Conservation (phyloP, 2,329 filamentous ascomycete species). For the Bipolaris victoriae region DNA sequence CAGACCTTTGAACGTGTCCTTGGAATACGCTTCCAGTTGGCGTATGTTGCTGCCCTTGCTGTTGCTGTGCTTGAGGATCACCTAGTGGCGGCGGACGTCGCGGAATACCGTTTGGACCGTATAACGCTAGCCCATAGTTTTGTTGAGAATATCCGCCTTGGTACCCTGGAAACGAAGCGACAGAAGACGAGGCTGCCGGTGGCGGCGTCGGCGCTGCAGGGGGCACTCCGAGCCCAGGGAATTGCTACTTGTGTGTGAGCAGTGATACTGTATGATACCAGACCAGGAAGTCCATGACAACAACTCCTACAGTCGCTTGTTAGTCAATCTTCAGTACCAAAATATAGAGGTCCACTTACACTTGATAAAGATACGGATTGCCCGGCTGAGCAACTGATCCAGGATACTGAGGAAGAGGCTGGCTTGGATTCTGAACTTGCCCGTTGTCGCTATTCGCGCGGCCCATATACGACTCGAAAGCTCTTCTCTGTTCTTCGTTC, state of each 20-base stretch:
- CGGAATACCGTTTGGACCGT: conserved; percentile 18
- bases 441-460: conserved; percentile 10
- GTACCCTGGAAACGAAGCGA: conserved; percentile 26
- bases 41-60: conserved; percentile 16
- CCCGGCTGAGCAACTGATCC: conserved; percentile 23
- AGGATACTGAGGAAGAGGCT: conserved; percentile 28
- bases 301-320: conserved; percentile 19
- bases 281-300: not conserved
- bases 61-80: conserved; percentile 16
- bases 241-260: conserved; percentile 31
- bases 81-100: conserved; percentile 29
- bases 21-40: conserved; percentile 10
- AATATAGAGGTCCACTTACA: conserved; percentile 26
- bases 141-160: conserved; percentile 21
- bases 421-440: conserved; percentile 17
- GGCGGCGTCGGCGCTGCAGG: conserved; percentile 39
- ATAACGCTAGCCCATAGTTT: conserved; percentile 17
- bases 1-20: conserved; percentile 20
- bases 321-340: conserved; percentile 7
- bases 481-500: conserved; percentile 39
- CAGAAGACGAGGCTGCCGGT: conserved; percentile 27
- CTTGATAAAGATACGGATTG: conserved; percentile 35
- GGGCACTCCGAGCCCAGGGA: conserved; percentile 26
- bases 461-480: conserved; percentile 42
- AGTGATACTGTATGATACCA: not conserved